Conservation (phyloP, 2,329 filamentous ascomycete species). For the Clarireedia paspali region DNA sequence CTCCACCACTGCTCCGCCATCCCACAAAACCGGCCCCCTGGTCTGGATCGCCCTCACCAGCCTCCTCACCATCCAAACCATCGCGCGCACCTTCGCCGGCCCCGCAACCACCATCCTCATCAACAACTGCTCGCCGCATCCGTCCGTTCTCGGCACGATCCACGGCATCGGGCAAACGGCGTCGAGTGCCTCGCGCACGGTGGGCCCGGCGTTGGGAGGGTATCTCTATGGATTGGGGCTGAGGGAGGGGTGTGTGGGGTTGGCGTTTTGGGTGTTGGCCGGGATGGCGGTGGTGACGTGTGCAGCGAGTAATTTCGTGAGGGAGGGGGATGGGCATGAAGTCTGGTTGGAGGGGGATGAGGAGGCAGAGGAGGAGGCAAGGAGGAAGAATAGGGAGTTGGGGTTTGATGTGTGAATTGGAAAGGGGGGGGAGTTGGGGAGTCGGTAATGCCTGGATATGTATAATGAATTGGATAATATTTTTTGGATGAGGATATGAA, state of each 20-base stretch:
- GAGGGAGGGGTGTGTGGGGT: conserved; percentile 46
- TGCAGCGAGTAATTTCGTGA: conserved; percentile 46
- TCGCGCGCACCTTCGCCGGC: conserved; percentile 54
- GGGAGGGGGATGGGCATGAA: conserved; percentile 57
- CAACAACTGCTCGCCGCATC: conserved; percentile 53
- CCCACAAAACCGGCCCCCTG: conserved; percentile 22
- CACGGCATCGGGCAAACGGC: conserved; percentile 52
- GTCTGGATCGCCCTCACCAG: conserved; percentile 23
- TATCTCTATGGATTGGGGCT: conserved; percentile 53
- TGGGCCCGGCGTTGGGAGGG: conserved; percentile 54
- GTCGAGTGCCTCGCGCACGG: conserved; percentile 48
- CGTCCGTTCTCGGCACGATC: conserved; percentile 49
- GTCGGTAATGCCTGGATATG: background rate
- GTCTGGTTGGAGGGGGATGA: conserved; percentile 57
- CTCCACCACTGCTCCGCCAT: conserved; percentile 22
- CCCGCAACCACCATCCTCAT: conserved; percentile 22
- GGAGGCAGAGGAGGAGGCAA: conserved; percentile 32
- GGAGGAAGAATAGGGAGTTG: conserved; percentile 17
- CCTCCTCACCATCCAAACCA: conserved; percentile 56
- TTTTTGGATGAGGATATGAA: too few species aligned
- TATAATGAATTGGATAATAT: background rate
- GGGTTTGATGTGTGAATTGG: conserved; percentile 2
- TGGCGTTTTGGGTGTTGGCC: conserved; percentile 36
- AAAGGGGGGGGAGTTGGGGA: background rate
- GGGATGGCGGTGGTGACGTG: conserved; percentile 43